Percentiles rank a stretch among this genome's conserved stretches.
phyloP scores from a whole-genome alignment of 179 eudicot species.

The Beta macrorhiza region DNA sequence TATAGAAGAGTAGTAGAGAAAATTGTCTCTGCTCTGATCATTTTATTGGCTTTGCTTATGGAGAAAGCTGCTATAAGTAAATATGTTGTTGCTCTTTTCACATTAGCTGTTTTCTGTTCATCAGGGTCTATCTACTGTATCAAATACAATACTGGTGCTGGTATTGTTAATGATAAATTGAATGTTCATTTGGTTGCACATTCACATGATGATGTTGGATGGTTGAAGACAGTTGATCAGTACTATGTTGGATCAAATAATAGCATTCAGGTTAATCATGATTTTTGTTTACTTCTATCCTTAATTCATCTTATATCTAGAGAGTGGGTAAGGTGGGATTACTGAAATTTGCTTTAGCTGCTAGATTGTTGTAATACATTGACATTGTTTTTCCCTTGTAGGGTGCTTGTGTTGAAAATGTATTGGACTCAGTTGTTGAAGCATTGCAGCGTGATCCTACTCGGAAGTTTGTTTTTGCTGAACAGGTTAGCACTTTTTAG shows the following conservation, averaged over 20 bases:
- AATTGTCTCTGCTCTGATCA: neutral
- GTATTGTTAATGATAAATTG: conserved; percentile 63
- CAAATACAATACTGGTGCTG: conserved; percentile 52
- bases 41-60: conserved; percentile 19
- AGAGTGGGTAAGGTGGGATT: neutral
- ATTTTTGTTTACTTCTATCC: neutral
- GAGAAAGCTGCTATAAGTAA: conserved; percentile 15
- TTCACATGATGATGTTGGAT: conserved; percentile 95
- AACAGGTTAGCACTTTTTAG: conserved; percentile 51
- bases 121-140: conserved; percentile 31
- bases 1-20: neutral
- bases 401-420: conserved; percentile 85
- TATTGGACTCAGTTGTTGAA: conserved; percentile 74
- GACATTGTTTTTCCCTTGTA: conserved; percentile 35
- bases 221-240: conserved; percentile 98
- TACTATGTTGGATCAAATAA: conserved; percentile 82
- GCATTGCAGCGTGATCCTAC: conserved; percentile 67
- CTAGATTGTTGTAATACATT: conserved; percentile 1
- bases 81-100: conserved; percentile 26
- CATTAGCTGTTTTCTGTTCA: conserved; percentile 28
- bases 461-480: conserved; percentile 75
- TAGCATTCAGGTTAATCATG: conserved; percentile 57
- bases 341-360: neutral
- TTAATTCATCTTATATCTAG: neutral
- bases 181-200: conserved; percentile 97